These are phyloP conservation scores for Dioszegia crocea DNA, from an alignment of 768 basidiomycete genomes.

Conservation along the genomic window DNA sequence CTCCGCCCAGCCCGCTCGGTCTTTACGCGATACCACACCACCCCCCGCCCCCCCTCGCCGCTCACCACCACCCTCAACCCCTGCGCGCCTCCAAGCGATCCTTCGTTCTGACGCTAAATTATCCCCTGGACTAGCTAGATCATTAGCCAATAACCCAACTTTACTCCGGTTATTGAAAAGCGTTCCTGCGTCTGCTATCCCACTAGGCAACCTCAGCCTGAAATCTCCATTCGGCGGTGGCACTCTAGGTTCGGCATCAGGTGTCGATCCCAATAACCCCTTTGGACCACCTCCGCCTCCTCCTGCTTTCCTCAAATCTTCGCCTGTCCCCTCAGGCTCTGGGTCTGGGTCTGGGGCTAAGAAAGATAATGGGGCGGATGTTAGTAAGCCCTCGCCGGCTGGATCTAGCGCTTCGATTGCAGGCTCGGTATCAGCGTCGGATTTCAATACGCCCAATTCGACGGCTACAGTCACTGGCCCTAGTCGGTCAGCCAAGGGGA, in stretches of 20 bases:
- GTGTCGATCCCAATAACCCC: not conserved
- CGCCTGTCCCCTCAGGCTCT: not conserved
- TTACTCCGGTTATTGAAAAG: conserved; percentile 34
- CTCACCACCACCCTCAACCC: conserved; percentile 43
- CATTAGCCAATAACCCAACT: conserved; percentile 32
- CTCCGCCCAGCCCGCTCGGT: not conserved
- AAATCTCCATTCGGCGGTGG: not conserved
- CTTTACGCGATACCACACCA: conserved; percentile 23
- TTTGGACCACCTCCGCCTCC: conserved; percentile 4
- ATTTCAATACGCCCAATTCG: conserved; percentile 2
- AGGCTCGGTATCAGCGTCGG: not conserved
- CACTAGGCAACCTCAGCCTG: not conserved
- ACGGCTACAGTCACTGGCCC: not conserved
- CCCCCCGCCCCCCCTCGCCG: conserved; percentile 21
- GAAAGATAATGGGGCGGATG: not conserved
- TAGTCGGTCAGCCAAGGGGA: not conserved
- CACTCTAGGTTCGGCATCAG: not conserved
- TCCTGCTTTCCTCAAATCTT: conserved; percentile 2
- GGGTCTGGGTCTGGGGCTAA: not conserved
- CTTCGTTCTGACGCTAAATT: conserved; percentile 32
- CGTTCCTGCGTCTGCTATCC: conserved; percentile 18
- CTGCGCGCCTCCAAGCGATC: conserved; percentile 31
- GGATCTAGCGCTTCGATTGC: not conserved
- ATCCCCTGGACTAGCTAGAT: conserved; percentile 34
- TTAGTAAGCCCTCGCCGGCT: not conserved